A percentile compares a stretch with the other conserved stretches of the same genome.
phyloP scores from a whole-genome alignment of 306 rosid genomes.

The Arachis hypogaea region DNA sequence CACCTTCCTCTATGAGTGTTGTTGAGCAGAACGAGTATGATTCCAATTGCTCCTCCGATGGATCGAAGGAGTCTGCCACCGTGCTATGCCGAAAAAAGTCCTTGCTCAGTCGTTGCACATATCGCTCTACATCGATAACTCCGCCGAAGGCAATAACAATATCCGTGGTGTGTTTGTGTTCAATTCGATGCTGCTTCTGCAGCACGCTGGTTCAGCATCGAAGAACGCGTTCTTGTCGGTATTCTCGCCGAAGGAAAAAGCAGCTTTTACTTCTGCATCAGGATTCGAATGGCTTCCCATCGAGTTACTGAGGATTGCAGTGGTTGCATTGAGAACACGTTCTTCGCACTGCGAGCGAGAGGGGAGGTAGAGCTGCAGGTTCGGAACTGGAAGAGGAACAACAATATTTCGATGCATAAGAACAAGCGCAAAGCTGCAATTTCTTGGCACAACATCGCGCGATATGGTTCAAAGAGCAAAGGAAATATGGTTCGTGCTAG shows the following conservation, averaged over 20 bases:
- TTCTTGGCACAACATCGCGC: constrained; percentile 43
- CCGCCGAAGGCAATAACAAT: neutral
- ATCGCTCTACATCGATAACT: constrained; percentile 2
- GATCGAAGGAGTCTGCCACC: constrained; percentile 38
- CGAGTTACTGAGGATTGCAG: constrained; percentile 42
- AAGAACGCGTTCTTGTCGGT: constrained; percentile 43
- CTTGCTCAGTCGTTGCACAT: neutral
- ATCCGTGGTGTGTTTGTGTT: constrained; percentile 44
- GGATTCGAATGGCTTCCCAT: constrained; percentile 12
- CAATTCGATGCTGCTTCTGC: constrained; percentile 44
- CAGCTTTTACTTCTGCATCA: neutral
- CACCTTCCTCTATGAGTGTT: constrained; percentile 45
- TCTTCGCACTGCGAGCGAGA: constrained; percentile 34
- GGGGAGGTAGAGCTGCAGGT: constrained; percentile 40
- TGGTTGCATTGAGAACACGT: constrained; percentile 33
- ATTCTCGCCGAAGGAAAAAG: constrained; percentile 33
- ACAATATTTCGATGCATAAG: constrained; percentile 40
- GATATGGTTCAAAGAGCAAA: constrained; percentile 7
- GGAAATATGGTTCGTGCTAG: neutral
- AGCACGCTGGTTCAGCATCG: constrained; percentile 16
- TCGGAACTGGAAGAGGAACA: constrained; percentile 49
- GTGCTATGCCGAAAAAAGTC: too few relatives aligned
- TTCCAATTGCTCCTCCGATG: constrained; percentile 60
- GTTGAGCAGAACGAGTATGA: constrained; percentile 57
- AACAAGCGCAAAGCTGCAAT: constrained; percentile 46